Evolutionary conservation across 2,329 filamentous ascomycete species (phyloP).

Genomic region (Fusarium nematophilum): DNA sequence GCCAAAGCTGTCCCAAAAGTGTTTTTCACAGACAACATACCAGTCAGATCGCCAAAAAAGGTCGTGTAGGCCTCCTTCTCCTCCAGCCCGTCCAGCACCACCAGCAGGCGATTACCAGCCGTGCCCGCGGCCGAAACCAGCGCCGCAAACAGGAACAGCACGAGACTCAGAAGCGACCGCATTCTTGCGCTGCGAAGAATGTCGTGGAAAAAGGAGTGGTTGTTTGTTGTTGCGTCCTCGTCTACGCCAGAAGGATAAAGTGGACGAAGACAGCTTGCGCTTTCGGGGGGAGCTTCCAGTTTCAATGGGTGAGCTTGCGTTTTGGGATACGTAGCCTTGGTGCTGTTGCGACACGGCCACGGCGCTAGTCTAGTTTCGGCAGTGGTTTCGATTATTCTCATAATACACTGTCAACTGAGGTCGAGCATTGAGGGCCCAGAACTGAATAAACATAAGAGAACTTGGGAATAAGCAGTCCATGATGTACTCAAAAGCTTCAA

Average conservation of each 20-base stretch:
- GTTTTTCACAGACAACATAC: conserved; percentile 57
- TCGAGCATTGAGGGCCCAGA: too few relatives aligned
- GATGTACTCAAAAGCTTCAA: too few relatives aligned
- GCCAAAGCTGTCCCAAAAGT: conserved; percentile 11
- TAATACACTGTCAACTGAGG: too few relatives aligned
- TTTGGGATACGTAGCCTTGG: conserved; percentile 54
- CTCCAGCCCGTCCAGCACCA: conserved; percentile 83
- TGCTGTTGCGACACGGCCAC: conserved; percentile 22
- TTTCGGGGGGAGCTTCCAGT: conserved; percentile 39
- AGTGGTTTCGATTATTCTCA: conserved; percentile 23
- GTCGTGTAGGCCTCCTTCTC: conserved; percentile 87
- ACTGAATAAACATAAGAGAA: too few relatives aligned
- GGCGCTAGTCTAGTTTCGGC: background rate
- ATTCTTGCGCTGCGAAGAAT: conserved; percentile 56
- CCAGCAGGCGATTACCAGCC: conserved; percentile 82
- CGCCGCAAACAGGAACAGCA: conserved; percentile 74
- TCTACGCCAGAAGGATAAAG: conserved; percentile 23
- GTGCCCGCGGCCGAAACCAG: conserved; percentile 82
- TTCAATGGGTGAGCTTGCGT: conserved; percentile 44
- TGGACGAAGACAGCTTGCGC: conserved; percentile 41
- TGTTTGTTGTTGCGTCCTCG: conserved; percentile 21
- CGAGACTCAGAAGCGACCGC: conserved; percentile 78
- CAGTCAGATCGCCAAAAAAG: conserved; percentile 78
- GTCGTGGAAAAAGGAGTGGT: background rate
- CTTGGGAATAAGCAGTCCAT: too few relatives aligned